These are phyloP conservation scores for Rhizopogon vesiculosus DNA, from an alignment of 768 basidiomycete species.

Conservation along the genomic window DNA sequence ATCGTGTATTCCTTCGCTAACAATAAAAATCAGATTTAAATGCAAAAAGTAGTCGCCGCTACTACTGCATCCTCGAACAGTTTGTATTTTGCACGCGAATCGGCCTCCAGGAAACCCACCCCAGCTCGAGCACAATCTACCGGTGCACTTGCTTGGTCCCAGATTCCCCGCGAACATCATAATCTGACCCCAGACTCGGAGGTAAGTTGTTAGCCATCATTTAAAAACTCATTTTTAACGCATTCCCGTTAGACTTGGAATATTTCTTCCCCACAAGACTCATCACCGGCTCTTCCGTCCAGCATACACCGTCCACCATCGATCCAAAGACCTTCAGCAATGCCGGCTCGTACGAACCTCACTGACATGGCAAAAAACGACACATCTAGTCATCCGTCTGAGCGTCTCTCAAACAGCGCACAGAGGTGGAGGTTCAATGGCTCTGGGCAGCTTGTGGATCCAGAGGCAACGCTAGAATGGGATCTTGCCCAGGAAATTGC, in stretches of 20 bases:
- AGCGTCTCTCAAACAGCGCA: slow-evolving; percentile 33
- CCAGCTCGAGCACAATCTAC: slow-evolving; percentile 26
- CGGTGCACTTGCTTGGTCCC: slow-evolving; percentile 43
- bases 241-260: slow-evolving; percentile 41
- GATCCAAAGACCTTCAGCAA: slow-evolving; percentile 37
- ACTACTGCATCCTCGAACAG: slow-evolving; percentile 36
- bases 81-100: slow-evolving; percentile 32
- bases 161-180: slow-evolving; percentile 35
- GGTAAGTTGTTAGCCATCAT: slow-evolving; percentile 30
- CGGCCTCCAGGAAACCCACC: slow-evolving; percentile 26
- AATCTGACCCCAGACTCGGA: slow-evolving; percentile 27
- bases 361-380: slow-evolving; percentile 16
- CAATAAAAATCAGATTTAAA: slow-evolving; percentile 46
- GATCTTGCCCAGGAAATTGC: slow-evolving; percentile 70
- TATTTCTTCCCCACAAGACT: slow-evolving; percentile 35
- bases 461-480: slow-evolving; percentile 55
- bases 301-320: slow-evolving; percentile 26
- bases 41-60: slow-evolving; percentile 67
- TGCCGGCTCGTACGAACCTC: slow-evolving; percentile 42
- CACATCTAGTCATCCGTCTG: slow-evolving; percentile 26
- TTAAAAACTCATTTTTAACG: slow-evolving; percentile 17
- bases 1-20: slow-evolving; percentile 6
- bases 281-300: slow-evolving; percentile 30
- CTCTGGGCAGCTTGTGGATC: slow-evolving; percentile 58
- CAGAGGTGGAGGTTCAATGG: slow-evolving; percentile 63